Conservation (phyloP, 768 basidiomycete species). For the Calocybe gangraenosa region DNA sequence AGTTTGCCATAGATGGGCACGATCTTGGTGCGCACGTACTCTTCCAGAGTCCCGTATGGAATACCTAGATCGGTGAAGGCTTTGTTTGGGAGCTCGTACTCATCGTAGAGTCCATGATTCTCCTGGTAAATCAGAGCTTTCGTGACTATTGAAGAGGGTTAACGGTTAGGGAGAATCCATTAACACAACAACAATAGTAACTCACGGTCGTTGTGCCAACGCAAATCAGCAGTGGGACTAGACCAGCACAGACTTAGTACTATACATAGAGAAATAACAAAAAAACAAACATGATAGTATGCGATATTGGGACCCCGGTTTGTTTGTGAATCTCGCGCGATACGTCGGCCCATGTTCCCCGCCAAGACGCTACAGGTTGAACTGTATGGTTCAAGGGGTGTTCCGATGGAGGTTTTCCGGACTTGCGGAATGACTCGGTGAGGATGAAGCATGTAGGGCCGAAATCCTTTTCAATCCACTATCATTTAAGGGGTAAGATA, state of each 20-base stretch:
- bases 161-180: background rate
- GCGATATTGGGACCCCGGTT: slow-evolving; percentile 11
- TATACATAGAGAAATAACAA: background rate
- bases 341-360: slow-evolving; percentile 13
- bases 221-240: slow-evolving; percentile 7
- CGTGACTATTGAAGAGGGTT: slow-evolving; percentile 5
- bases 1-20: slow-evolving; percentile 8
- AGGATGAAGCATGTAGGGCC: slow-evolving; percentile 5
- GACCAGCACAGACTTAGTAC: background rate
- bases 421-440: slow-evolving; percentile 7
- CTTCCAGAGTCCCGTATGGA: slow-evolving; percentile 13
- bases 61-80: slow-evolving; percentile 8
- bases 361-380: slow-evolving; percentile 14
- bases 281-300: slow-evolving; percentile 9
- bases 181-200: background rate
- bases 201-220: slow-evolving; percentile 13
- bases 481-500: background rate
- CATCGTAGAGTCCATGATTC: slow-evolving; percentile 12
- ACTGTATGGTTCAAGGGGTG: slow-evolving; percentile 9
- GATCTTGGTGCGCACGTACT: slow-evolving; percentile 10
- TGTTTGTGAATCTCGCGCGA: slow-evolving; percentile 15
- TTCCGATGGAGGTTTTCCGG: background rate
- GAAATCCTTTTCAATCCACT: slow-evolving; percentile 13
- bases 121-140: slow-evolving; percentile 14
- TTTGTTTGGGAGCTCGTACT: slow-evolving; percentile 4